These are phyloP conservation scores for Phytophthora tentaculata DNA, from an alignment of 352 stramenopile genomes.

Conservation along the genomic window DNA sequence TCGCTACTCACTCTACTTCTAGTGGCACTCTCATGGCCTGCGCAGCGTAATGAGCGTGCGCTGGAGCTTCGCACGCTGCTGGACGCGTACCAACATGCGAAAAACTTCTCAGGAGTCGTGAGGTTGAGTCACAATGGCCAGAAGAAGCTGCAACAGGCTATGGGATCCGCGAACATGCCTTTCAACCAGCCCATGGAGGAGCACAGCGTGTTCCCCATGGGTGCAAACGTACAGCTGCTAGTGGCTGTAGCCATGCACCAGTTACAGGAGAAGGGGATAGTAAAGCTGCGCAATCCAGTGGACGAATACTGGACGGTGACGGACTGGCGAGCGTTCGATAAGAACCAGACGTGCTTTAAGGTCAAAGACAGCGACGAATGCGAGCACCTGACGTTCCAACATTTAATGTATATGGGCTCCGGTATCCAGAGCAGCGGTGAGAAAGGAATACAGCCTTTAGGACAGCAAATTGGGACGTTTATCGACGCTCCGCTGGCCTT, in stretches of 20 bases:
- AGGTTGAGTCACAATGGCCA: conserved; percentile 55
- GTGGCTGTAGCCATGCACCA: conserved; percentile 61
- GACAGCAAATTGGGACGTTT: conserved; percentile 46
- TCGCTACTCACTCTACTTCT: conserved; percentile 43
- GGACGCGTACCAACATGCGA: conserved; percentile 36
- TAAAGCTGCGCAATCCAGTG: conserved; percentile 45
- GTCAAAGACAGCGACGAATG: conserved; percentile 34
- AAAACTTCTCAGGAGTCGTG: conserved; percentile 64
- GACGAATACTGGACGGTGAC: conserved; percentile 41
- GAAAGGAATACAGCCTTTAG: conserved; percentile 38
- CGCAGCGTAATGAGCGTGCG: conserved; percentile 34
- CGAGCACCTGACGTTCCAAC: conserved; percentile 61
- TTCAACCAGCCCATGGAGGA: conserved; percentile 50
- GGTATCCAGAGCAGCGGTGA: conserved; percentile 37
- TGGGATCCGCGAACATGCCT: conserved; percentile 54
- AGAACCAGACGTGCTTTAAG: conserved; percentile 56
- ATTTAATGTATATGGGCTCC: conserved; percentile 72
- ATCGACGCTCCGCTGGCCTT: conserved; percentile 65
- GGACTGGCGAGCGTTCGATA: conserved; percentile 58
- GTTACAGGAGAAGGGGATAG: conserved; percentile 52
- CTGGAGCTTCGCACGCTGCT: conserved; percentile 41
- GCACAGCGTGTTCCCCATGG: conserved; percentile 65
- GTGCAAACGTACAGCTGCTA: conserved; percentile 67
- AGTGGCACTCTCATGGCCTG: conserved; percentile 45
- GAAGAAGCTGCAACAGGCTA: conserved; percentile 52